Evolutionary conservation across 805 yeast genomes (phyloP).

Genomic region (Candida ortonii): DNA sequence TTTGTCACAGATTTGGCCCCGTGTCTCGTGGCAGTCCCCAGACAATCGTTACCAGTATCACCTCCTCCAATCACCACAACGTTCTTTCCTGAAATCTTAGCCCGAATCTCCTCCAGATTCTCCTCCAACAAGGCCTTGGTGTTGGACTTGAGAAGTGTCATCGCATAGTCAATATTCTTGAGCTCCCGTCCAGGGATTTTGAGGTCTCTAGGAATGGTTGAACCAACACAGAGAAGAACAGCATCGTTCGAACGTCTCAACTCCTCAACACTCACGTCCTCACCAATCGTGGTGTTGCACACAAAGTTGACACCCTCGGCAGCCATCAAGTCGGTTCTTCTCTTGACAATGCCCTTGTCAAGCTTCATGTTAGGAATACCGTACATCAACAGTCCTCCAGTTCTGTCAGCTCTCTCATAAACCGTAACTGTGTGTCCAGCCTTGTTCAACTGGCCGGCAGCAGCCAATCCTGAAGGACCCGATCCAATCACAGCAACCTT

Average conservation of each 20-base stretch:
- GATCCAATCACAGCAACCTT: constrained; percentile 87
- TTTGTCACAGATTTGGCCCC: constrained; percentile 93
- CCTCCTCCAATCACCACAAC: constrained; percentile 99
- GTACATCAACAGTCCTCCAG: constrained; percentile 97
- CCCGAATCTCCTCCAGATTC: constrained; percentile 72
- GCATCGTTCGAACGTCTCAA: constrained; percentile 70
- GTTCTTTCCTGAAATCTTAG: constrained; percentile 73
- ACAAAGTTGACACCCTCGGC: constrained; percentile 87
- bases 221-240: constrained; percentile 87
- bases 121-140: constrained; percentile 86
- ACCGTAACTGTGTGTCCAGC: constrained; percentile 94
- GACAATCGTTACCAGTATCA: constrained; percentile 98
- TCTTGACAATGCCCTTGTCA: constrained; percentile 87
- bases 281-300: constrained; percentile 78
- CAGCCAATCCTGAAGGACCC: constrained; percentile 95
- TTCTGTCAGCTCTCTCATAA: constrained; percentile 90
- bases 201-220: constrained; percentile 94
- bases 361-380: constrained; percentile 99
- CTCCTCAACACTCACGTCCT: constrained; percentile 70
- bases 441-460: constrained; percentile 94
- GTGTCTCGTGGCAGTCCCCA: constrained; percentile 95
- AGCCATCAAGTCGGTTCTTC: constrained; percentile 85
- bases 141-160: constrained; percentile 85
- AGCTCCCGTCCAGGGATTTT: constrained; percentile 91
- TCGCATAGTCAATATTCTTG: constrained; percentile 89